Evolutionary conservation across 495 filamentous ascomycete genomes (phyloP), one percentile per base, ranked within the genome.

Genomic region (Xylaria castorea): DNA sequence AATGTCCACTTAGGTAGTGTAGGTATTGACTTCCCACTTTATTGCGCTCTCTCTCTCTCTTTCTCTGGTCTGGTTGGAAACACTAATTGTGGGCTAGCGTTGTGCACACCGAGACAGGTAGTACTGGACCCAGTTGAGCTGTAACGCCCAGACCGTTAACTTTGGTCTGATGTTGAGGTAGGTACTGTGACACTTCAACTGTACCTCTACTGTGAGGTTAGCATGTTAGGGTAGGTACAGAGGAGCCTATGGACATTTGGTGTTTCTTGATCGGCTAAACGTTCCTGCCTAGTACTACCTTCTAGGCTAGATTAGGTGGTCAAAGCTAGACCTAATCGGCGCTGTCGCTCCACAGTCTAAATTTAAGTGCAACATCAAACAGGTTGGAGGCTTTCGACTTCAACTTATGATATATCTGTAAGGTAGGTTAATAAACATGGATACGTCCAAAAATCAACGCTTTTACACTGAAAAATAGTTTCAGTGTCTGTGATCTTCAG

Each of bases 261-360:
- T 51, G 30, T 66, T 66, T 44, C 30, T 61, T 38, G 32, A 38
- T 51, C 44, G 64, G 64, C 64, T 66, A 66, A 66, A 66, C 40
- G 64, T 51, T 66, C 64, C 64, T 66, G 44, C 46, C 64, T 57
- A n/a, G 53, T 57, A n/a, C 53, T 51, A 51, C 48, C n/a, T 22
- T n/a, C n/a, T 53, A 14, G 50, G 0, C 50, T 53, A 14, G 22
- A 53, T 5, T 14, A 9, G 50, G 9, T 53, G 50, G 50, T 5
- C 3, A 9, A n/a, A n/a, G 22, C 50, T 51, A 22, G 7, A 51
- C 20, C 48, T 18, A 51, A 51, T 51, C 60, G 60, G 38, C 36
- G 12, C 44, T 22, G 40, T 46, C 4, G 11, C 20, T 64, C 61
- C 38, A n/a, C 61, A 46, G 61, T 50, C 44, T 34, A 34, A 50